Evolutionary conservation across 768 basidiomycete genomes (phyloP), one percentile per base, ranked within the genome.

Genomic region (Agrocybe pediades): DNA sequence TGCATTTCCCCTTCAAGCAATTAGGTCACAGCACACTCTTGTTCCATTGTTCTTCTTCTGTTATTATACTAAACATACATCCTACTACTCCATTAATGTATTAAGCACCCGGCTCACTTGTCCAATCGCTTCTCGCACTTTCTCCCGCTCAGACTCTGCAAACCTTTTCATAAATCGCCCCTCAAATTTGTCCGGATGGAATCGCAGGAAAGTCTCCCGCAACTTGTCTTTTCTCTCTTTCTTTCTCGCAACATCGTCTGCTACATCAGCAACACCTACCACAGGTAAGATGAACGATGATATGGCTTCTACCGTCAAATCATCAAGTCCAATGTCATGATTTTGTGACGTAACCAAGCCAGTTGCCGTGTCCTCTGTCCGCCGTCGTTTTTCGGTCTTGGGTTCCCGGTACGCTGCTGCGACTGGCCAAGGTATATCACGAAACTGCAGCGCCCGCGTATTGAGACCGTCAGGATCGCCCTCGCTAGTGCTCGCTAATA

Each of bases 181-280:
- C 65, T 91, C 87, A 49, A 90, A 90, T 65, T 91, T 91, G 68
- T 91, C 89, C 1, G 89, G 89, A 63, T 91, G 89, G 65, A 87
- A 91, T 17, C 88, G 84, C 21, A 90, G 67, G 61, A 89, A 76
- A 0, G 86, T 78, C 68, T 89, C 88, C 60, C 85, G 74, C 41
- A 90, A 62, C 56, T 77, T 84, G 17, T 89, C 86, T 64, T 81
- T 85, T 44, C 76, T 71, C 27, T 73, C 74, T 63, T 77, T 81
- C 66, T 74, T 81, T 27, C 66, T 64, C 19, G 54, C 54, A 17
- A 70, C 72, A 45, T 55, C 64, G 19, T 57, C 47, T 17, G 51
- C 40, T 1, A 48, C 45, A 13, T 27, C 41, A 26, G 41, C 46
- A 23, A 36, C 55, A 30, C 24, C 46, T 39, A 45, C 51, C 41